Percentiles rank a stretch among this genome's conserved stretches.
Evolutionary conservation across 1,284 basidiomycete species (phyloP).

Genomic region (Laetiporus sulphureus): DNA sequence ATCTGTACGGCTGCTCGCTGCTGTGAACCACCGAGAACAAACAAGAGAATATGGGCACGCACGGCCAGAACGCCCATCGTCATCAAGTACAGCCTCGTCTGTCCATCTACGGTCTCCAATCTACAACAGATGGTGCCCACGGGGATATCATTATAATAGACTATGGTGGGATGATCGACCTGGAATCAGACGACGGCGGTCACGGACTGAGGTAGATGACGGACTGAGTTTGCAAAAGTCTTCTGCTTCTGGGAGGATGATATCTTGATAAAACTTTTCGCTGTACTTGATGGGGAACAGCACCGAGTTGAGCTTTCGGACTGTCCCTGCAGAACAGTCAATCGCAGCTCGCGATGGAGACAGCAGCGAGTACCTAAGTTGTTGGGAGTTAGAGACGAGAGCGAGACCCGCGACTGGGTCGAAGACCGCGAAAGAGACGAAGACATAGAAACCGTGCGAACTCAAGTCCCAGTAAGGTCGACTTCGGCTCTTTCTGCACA

Average conservation of each 20-base stretch:
- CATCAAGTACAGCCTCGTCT: conserved; percentile 67
- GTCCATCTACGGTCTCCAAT: conserved; percentile 56
- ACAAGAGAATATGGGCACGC: conserved; percentile 30
- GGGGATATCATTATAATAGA: conserved; percentile 82
- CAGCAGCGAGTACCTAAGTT: conserved; percentile 42
- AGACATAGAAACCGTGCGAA: conserved; percentile 29
- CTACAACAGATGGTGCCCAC: conserved; percentile 79
- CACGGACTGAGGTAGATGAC: too few species aligned
- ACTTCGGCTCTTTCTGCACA: too few species aligned
- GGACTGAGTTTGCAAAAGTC: conserved; percentile 75
- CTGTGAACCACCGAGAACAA: too few species aligned
- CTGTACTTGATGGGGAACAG: conserved; percentile 79
- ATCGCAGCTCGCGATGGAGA: not conserved
- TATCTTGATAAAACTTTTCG: conserved; percentile 74
- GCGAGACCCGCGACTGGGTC: conserved; percentile 47
- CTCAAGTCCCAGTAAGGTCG: too few species aligned
- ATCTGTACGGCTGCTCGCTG: conserved; percentile 79
- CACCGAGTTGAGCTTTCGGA: conserved; percentile 74
- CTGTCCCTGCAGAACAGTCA: conserved; percentile 41
- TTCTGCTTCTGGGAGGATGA: conserved; percentile 63
- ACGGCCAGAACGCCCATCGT: conserved; percentile 81
- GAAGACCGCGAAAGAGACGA: conserved; percentile 26
- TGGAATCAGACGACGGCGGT: conserved; percentile 1
- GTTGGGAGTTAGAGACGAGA: conserved; percentile 68
- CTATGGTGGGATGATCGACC: conserved; percentile 30